A percentile compares a stretch with the other conserved stretches of the same genome.
These are phyloP conservation scores for Cyclocybe cylindracea DNA, from an alignment of 768 basidiomycete species.

Conservation along the genomic window DNA sequence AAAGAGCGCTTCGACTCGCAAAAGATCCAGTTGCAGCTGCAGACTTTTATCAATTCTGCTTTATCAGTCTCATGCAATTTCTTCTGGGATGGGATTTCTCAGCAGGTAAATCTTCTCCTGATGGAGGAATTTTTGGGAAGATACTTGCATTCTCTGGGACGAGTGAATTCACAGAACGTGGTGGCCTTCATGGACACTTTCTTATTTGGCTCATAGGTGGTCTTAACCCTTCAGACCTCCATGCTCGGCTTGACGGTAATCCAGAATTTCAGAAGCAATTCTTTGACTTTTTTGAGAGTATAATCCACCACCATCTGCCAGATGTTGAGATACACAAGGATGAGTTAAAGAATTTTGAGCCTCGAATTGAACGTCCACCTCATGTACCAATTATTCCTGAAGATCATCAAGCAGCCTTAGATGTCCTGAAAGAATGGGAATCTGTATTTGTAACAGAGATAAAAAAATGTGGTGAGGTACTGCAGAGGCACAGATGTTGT, in stretches of 20 bases:
- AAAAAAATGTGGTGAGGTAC: conserved; percentile 8
- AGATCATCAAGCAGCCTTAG: neutral
- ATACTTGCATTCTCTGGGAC: conserved; percentile 29
- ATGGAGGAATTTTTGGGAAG: conserved; percentile 30
- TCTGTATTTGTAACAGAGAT: conserved; percentile 7
- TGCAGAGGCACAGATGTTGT: conserved; percentile 8
- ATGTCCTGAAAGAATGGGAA: conserved; percentile 4
- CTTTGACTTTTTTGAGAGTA: conserved; percentile 31
- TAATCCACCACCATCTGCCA: conserved; percentile 30
- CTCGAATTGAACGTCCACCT: conserved; percentile 23
- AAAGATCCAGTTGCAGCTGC: conserved; percentile 35
- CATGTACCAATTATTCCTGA: conserved; percentile 6
- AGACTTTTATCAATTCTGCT: conserved; percentile 30
- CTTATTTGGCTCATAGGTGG: conserved; percentile 28
- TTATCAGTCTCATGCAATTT: conserved; percentile 23
- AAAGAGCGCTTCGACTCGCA: conserved; percentile 23
- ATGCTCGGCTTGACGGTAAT: conserved; percentile 15
- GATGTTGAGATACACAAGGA: conserved; percentile 18
- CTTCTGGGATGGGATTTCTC: conserved; percentile 27
- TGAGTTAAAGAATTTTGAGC: conserved; percentile 19
- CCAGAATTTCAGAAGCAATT: conserved; percentile 16
- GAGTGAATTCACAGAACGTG: conserved; percentile 25
- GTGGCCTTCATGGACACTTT: conserved; percentile 32
- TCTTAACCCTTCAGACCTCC: conserved; percentile 31
- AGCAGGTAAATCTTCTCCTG: neutral